A percentile compares a stretch with the other conserved stretches of the same genome.
Conservation (phyloP, 2,329 filamentous ascomycete species). For the Diplodia scrobiculata region DNA sequence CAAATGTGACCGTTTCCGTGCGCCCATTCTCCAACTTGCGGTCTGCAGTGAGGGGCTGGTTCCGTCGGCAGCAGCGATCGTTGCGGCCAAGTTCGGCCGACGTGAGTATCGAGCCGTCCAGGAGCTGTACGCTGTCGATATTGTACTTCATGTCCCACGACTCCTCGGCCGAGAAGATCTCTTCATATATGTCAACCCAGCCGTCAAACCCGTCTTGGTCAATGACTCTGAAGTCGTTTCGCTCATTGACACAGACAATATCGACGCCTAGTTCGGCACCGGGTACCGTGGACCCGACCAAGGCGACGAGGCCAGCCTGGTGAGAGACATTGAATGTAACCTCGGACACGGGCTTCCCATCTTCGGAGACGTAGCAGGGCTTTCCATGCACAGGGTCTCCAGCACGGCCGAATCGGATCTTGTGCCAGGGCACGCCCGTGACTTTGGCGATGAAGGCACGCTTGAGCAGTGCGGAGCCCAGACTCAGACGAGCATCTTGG, state of each 20-base stretch:
- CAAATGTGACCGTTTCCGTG: constrained; percentile 40
- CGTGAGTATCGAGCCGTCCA: constrained; percentile 49
- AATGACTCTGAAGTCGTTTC: constrained; percentile 62
- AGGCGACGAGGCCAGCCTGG: constrained; percentile 72
- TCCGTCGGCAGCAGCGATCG: constrained; percentile 47
- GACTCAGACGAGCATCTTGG: constrained; percentile 72
- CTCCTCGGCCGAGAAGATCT: constrained; percentile 68
- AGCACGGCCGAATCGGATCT: constrained; percentile 59
- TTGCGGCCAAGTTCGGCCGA: constrained; percentile 48
- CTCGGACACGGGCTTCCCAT: constrained; percentile 40
- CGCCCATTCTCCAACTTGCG: constrained; percentile 41
- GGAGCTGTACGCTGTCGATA: constrained; percentile 44
- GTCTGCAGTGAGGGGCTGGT: constrained; percentile 45
- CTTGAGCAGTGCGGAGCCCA: constrained; percentile 74
- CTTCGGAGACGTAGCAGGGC: constrained; percentile 53
- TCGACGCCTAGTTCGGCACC: constrained; percentile 67
- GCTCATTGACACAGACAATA: constrained; percentile 73
- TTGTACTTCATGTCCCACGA: constrained; percentile 60
- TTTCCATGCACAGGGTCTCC: constrained; percentile 56
- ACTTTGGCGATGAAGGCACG: constrained; percentile 66
- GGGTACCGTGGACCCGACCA: constrained; percentile 56
- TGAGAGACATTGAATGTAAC: constrained; percentile 77
- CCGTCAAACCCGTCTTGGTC: constrained; percentile 64
- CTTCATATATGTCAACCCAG: constrained; percentile 72
- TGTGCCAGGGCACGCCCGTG: constrained; percentile 62